Base-by-base conservation (phyloP, 768 basidiomycete genomes). In the Phanerochaete carnosa region DNA sequence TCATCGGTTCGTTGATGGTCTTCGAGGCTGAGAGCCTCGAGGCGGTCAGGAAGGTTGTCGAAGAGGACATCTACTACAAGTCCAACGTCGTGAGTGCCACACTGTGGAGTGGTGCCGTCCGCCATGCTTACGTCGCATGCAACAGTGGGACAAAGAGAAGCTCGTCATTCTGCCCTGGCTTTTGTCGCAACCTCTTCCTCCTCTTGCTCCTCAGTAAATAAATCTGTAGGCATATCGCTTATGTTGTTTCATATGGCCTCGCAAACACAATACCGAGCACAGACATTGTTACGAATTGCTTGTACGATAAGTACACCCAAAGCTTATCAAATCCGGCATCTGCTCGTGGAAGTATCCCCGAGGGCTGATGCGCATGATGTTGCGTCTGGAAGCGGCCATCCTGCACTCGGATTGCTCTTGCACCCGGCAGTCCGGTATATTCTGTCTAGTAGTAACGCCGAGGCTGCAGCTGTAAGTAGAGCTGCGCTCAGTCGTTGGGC, bases 81-180 rank as follows among this genome's bases (percentile, higher is more conserved):
- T 61, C 45, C 4, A 45, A 47, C 30, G 63, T 64, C 28, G 63
- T 64, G 50, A 30, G 62, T 62, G 30, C n/a, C 9, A 4, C 39
- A 7, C 16, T 43, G 4, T 19, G 8, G 39, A 4, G 11, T 26
- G 23, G 5, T 45, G 15, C n/a, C 28, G 25, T 19, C n/a, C 9
- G 49, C 29, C n/a, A 28, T 37, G 23, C 15, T 22, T n/a, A 28
- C 12, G 13, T 25, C 25, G 11, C 7, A 54, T 25, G 2, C 32
- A 54, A 13, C 55, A 85, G 84, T 86, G 84, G 84, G 81, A 85
- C 61, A 70, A 74, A 39, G 81, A 81, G 64, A 83, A 75, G 62
- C 51, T 84, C 16, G 70, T 76, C 1, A 80, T 85, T 54, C 63
- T 74, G 32, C 82, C 83, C 1, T 77, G 80, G 46, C 28, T 58